These are phyloP conservation scores for Alternaria viburni DNA, from an alignment of 2,329 filamentous ascomycete species.

Conservation along the genomic window DNA sequence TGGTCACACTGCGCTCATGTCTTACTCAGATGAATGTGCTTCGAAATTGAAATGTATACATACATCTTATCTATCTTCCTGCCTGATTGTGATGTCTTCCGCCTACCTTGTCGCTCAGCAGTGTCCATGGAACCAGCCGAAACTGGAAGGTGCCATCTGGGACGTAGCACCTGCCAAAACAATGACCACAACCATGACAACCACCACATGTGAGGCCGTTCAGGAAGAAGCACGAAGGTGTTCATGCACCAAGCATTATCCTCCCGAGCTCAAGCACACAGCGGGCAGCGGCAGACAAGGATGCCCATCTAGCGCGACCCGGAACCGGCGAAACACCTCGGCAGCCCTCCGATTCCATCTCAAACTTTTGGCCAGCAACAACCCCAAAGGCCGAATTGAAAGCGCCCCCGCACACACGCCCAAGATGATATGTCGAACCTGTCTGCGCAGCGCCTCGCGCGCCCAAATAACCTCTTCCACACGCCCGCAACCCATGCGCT, in stretches of 20 bases:
- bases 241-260: background rate
- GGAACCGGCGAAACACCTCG: slow-evolving; percentile 18
- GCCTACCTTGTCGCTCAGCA: background rate
- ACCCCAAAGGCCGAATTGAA: slow-evolving; percentile 7
- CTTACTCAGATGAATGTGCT: slow-evolving; percentile 14
- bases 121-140: background rate
- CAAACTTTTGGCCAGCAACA: slow-evolving; percentile 22
- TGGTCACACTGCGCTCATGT: slow-evolving; percentile 17
- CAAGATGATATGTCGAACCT: slow-evolving; percentile 50
- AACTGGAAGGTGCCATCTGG: background rate
- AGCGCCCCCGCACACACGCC: slow-evolving; percentile 2
- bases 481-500: slow-evolving; percentile 25
- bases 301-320: background rate
- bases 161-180: slow-evolving; percentile 1
- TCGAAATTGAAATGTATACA: slow-evolving; percentile 12
- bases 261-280: background rate
- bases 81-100: background rate
- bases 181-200: background rate
- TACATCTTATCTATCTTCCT: background rate
- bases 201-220: background rate
- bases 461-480: slow-evolving; percentile 8
- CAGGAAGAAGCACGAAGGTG: background rate
- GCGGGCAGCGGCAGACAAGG: background rate
- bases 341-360: slow-evolving; percentile 11
- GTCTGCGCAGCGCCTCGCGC: slow-evolving; percentile 44